Evolutionary conservation across 768 basidiomycete species (phyloP).

Genomic region (Pleurotus platypus): DNA sequence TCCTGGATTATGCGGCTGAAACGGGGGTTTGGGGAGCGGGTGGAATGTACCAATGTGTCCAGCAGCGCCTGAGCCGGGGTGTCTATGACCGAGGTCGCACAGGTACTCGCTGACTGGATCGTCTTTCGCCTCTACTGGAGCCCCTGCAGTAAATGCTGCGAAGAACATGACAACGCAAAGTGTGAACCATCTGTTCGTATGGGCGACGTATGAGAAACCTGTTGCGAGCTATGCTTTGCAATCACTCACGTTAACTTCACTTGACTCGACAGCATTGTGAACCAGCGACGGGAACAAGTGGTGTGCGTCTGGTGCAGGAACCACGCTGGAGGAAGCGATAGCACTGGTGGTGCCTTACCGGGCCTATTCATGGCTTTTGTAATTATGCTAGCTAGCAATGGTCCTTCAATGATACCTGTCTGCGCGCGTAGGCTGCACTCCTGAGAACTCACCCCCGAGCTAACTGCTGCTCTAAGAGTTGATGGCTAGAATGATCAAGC

Average conservation of each 20-base stretch:
- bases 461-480: no score
- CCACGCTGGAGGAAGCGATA: background rate
- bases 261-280: background rate
- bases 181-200: conserved; percentile 3
- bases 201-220: background rate
- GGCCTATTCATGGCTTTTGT: conserved; percentile 1
- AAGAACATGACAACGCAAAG: conserved; percentile 8
- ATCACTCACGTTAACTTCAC: background rate
- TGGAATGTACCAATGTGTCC: conserved; percentile 1
- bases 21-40: conserved; percentile 5
- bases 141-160: background rate
- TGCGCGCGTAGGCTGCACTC: no score
- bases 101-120: conserved; percentile 1
- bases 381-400: background rate
- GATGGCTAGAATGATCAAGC: no score
- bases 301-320: background rate
- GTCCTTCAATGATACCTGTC: background rate
- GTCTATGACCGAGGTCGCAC: background rate
- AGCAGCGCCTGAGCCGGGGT: background rate
- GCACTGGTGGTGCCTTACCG: background rate
- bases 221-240: background rate
- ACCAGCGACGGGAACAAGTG: background rate
- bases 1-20: conserved; percentile 5
- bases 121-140: background rate
- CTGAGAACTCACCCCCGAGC: no score